Percentiles rank a stretch among this genome's conserved stretches.
phyloP scores from a whole-genome alignment of 164 flowering plant species.

The Berberis vulgaris region DNA sequence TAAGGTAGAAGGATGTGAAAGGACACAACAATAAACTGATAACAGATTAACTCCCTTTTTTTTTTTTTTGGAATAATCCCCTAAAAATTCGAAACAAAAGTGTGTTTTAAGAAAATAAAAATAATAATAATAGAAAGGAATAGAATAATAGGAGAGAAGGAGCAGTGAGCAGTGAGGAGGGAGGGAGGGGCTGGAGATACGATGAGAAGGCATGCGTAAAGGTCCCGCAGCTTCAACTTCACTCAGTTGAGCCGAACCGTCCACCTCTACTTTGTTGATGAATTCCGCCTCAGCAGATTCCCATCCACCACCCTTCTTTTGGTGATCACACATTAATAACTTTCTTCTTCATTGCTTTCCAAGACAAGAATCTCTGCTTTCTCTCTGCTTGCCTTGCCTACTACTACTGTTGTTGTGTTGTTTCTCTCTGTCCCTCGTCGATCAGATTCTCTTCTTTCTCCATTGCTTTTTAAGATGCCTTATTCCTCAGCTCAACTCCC shows the following conservation, averaged over 20 bases:
- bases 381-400: slow-evolving; percentile 1
- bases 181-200: too few relatives aligned
- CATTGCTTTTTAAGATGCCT: slow-evolving; percentile 31
- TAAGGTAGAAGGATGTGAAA: too few relatives aligned
- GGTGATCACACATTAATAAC: background rate
- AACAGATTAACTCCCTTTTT: too few relatives aligned
- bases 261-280: slow-evolving; percentile 5
- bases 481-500: slow-evolving; percentile 12
- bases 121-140: too few relatives aligned
- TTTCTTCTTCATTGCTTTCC: slow-evolving; percentile 28
- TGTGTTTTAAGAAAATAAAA: too few relatives aligned
- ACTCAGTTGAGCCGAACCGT: background rate
- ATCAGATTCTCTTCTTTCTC: slow-evolving; percentile 21
- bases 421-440: slow-evolving; percentile 10
- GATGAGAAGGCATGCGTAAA: too few relatives aligned
- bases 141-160: too few relatives aligned
- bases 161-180: too few relatives aligned
- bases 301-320: slow-evolving; percentile 1
- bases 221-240: too few relatives aligned
- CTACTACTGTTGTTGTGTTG: background rate
- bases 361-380: slow-evolving; percentile 60
- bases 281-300: slow-evolving; percentile 38
- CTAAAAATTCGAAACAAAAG: too few relatives aligned
- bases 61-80: too few relatives aligned
- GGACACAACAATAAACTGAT: too few relatives aligned